Percentiles rank a stretch among this genome's conserved stretches.
Evolutionary conservation across 108 stramenopile genomes (phyloP).

Genomic region (Cyclotella kingstonii): DNA sequence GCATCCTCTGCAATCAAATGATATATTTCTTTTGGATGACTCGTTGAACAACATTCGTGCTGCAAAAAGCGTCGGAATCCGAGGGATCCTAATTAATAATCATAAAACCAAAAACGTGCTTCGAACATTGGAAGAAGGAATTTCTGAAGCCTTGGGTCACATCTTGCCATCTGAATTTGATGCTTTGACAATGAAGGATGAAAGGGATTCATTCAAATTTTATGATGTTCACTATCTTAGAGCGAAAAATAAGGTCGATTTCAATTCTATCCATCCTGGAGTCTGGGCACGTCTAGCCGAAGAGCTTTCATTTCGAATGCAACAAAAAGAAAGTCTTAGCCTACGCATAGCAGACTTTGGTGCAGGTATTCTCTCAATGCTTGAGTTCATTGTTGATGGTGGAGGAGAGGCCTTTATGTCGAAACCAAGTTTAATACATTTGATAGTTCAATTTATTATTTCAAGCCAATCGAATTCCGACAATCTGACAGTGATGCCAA

Average conservation of each 20-base stretch:
- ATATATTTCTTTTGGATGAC: constrained; percentile 46
- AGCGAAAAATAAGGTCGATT: constrained; percentile 79
- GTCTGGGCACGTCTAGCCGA: constrained; percentile 61
- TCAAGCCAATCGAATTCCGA: neutral
- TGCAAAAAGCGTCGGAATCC: constrained; percentile 38
- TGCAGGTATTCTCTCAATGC: constrained; percentile 74
- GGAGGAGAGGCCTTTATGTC: constrained; percentile 25
- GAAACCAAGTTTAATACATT: constrained; percentile 31
- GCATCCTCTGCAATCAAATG: constrained; percentile 21
- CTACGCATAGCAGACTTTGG: constrained; percentile 71
- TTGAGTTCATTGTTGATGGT: constrained; percentile 58
- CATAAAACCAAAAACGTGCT: constrained; percentile 1
- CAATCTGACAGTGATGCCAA: constrained; percentile 10
- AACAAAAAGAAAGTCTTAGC: constrained; percentile 3
- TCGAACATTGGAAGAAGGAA: constrained; percentile 50
- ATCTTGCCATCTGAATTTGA: constrained; percentile 23
- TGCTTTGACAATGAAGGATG: constrained; percentile 6
- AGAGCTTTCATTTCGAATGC: constrained; percentile 26
- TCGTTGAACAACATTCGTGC: constrained; percentile 50
- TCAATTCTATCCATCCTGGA: constrained; percentile 51
- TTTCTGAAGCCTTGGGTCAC: constrained; percentile 53
- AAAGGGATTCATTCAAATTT: constrained; percentile 35
- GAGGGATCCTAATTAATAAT: constrained; percentile 43
- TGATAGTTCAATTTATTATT: constrained; percentile 17
- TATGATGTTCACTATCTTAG: constrained; percentile 66